A percentile compares a stretch with the other conserved stretches of the same genome.
Conservation (phyloP, 768 basidiomycete species). For the Serendipita sp. region DNA sequence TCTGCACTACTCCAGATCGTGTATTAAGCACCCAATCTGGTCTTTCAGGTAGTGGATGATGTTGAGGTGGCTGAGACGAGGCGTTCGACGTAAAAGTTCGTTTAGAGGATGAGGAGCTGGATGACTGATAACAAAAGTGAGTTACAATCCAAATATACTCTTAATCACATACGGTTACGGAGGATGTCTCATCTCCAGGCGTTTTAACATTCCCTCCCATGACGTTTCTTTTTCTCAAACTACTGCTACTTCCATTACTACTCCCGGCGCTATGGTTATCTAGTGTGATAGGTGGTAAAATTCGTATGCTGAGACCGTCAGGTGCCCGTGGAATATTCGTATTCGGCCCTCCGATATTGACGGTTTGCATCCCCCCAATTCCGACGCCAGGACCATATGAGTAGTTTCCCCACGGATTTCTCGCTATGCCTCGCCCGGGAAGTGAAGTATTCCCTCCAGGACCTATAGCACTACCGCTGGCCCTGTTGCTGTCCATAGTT, state of each 20-base stretch:
- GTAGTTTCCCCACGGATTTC: conserved; percentile 3
- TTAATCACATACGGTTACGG: neutral
- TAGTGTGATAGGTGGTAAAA: conserved; percentile 3
- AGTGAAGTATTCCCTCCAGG: neutral
- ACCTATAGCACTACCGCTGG: neutral
- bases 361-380: neutral
- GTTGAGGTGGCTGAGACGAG: conserved; percentile 35
- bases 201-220: neutral
- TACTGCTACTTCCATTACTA: neutral
- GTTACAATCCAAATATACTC: neutral
- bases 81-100: conserved; percentile 59
- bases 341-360: neutral
- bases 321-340: neutral
- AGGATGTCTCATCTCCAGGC: neutral
- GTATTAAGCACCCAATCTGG: conserved; percentile 85
- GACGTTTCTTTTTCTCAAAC: neutral
- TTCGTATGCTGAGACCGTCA: neutral
- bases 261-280: neutral
- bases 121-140: neutral
- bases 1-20: conserved; percentile 24
- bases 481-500: neutral
- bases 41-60: conserved; percentile 57
- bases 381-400: conserved; percentile 3
- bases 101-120: conserved; percentile 48
- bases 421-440: neutral